Percentiles rank a stretch among this genome's conserved stretches.
These are phyloP conservation scores for Ogataea allantospora DNA, from an alignment of 805 yeast genomes.

Conservation along the genomic window DNA sequence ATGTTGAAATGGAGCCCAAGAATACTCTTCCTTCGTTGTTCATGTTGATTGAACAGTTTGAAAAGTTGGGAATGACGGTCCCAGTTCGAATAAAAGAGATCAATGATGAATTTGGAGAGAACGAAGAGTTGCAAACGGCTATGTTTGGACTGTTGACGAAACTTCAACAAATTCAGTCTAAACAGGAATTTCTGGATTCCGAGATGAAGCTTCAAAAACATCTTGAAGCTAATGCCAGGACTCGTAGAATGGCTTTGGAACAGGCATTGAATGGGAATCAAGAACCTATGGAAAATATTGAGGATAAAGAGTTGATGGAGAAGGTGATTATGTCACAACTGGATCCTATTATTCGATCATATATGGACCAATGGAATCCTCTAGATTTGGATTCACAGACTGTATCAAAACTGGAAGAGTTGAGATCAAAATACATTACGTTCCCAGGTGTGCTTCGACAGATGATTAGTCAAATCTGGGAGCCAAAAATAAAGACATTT, in stretches of 20 bases:
- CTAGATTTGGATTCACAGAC: conserved; percentile 1
- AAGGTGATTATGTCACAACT: conserved; percentile 23
- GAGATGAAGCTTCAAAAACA: conserved; percentile 15
- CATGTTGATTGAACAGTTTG: conserved; percentile 38
- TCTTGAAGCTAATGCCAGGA: conserved; percentile 1
- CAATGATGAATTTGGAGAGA: conserved; percentile 28
- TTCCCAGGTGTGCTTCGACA: conserved; percentile 30
- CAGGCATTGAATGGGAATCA: conserved; percentile 4
- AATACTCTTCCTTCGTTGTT: conserved; percentile 16
- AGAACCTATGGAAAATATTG: conserved; percentile 4
- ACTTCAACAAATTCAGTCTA: conserved; percentile 10
- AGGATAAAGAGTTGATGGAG: conserved; percentile 10
- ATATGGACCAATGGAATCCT: conserved; percentile 35
- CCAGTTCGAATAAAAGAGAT: conserved; percentile 37
- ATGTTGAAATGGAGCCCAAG: conserved; percentile 1
- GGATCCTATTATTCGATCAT: conserved; percentile 17
- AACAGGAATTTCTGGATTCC: conserved; percentile 14
- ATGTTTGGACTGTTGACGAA: conserved; percentile 17
- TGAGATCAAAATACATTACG: conserved; percentile 19
- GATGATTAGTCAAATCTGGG: conserved; percentile 37
- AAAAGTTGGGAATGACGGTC: conserved; percentile 34
- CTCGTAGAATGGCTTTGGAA: conserved; percentile 5
- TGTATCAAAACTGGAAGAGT: conserved; percentile 5
- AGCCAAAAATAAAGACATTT: conserved; percentile 30
- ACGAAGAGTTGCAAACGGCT: conserved; percentile 12